A percentile compares a stretch with the other conserved stretches of the same genome.
Conservation (phyloP, 2,329 filamentous ascomycete genomes). For the Fusarium mundagurra region DNA sequence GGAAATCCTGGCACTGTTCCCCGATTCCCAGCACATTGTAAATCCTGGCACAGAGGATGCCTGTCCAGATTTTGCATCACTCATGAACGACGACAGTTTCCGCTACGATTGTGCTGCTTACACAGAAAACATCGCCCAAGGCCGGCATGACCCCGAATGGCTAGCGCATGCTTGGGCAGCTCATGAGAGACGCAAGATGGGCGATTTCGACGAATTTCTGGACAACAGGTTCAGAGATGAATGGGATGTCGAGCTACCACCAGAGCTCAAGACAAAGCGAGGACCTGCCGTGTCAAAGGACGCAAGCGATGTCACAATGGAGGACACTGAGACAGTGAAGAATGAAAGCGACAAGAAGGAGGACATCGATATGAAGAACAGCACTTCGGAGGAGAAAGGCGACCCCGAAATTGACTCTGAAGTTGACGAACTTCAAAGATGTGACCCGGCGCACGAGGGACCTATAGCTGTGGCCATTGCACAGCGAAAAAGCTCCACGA, state of each 20-base stretch:
- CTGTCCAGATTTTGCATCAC: constrained; percentile 53
- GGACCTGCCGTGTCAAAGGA: background rate
- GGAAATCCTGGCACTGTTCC: constrained; percentile 53
- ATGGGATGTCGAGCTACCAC: constrained; percentile 58
- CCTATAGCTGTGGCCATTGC: background rate
- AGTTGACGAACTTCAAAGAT: background rate
- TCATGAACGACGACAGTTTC: constrained; percentile 59
- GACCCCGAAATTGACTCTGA: background rate
- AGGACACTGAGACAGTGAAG: background rate
- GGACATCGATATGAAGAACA: constrained; percentile 4
- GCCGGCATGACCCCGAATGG: constrained; percentile 64
- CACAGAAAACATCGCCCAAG: constrained; percentile 56
- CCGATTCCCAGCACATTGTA: constrained; percentile 51
- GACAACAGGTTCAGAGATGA: constrained; percentile 56
- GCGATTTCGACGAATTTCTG: constrained; percentile 61
- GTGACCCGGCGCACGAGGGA: background rate
- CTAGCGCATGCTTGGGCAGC: constrained; percentile 62
- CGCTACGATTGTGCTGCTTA: constrained; percentile 58
- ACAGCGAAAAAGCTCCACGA: background rate
- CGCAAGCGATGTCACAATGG: constrained; percentile 25
- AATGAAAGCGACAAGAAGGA: background rate
- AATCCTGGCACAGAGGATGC: constrained; percentile 48
- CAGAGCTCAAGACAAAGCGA: constrained; percentile 41
- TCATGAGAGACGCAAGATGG: constrained; percentile 58
- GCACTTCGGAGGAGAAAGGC: background rate